These are phyloP conservation scores for Arabis hirsuta DNA, from an alignment of 345 rosid species.

Conservation along the genomic window DNA sequence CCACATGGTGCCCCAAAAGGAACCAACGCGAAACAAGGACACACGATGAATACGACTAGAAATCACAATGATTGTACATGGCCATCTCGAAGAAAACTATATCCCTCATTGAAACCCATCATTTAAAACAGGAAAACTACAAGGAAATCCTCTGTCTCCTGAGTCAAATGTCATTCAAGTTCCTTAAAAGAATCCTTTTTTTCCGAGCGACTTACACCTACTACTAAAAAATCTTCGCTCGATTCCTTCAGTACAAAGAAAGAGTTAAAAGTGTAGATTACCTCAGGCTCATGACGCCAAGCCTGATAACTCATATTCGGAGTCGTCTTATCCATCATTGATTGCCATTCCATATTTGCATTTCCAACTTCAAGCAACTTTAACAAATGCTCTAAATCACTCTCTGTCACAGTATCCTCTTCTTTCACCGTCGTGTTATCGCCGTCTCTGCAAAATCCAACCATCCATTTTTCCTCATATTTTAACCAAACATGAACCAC, in stretches of 20 bases:
- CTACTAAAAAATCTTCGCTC: background rate
- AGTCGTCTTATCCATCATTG: conserved; percentile 77
- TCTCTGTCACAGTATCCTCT: conserved; percentile 68
- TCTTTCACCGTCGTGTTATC: conserved; percentile 42
- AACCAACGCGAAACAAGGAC: background rate
- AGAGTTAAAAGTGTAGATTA: conserved; percentile 36
- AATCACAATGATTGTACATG: background rate
- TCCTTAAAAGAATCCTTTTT: background rate
- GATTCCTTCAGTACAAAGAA: background rate
- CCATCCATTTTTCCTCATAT: background rate
- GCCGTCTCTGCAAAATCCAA: conserved; percentile 37
- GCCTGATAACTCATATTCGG: conserved; percentile 86
- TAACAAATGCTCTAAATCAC: conserved; percentile 79
- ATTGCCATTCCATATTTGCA: conserved; percentile 80
- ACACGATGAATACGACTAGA: background rate
- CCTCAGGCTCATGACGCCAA: conserved; percentile 97
- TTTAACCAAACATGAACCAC: background rate
- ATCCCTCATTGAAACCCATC: background rate
- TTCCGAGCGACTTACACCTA: background rate
- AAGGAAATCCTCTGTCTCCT: background rate
- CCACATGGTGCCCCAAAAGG: background rate
- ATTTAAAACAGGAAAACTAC: background rate
- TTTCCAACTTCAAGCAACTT: conserved; percentile 73
- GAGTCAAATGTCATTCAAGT: background rate
- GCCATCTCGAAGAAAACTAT: background rate